Base-by-base conservation (phyloP, 306 rosid genomes). In the Ammopiptanthus mongolicus region DNA sequence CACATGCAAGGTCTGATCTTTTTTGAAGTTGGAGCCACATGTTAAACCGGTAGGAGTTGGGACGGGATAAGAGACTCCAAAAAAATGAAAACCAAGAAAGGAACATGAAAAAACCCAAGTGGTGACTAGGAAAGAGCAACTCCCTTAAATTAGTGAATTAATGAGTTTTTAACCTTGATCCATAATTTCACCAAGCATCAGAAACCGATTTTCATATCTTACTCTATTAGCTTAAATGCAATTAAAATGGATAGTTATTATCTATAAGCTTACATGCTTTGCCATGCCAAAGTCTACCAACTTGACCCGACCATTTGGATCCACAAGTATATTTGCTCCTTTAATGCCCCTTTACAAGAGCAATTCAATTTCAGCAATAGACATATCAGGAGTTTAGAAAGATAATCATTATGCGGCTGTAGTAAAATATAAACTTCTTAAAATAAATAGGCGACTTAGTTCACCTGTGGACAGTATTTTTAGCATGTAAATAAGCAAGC, bases 221-320 rank as follows among this genome's bases (percentile, higher is more conserved):
- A 42, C 61, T 64, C 76, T 70, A 46, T 82, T 65, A 17, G 42
- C 62, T 75, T 70, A 25, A 65, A 73, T 69, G 22, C 31, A 66
- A 52, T 68, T 19, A 63, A 65, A 33, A 81, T 3, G 15, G 70
- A 69, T 41, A 19, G 4, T 18, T 25, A 61, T 56, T 55, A 71
- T 84, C 76, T 51, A 66, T 22, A 65, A 19, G 70, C 96, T 92
- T 90, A 96, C 99, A 87, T 96, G 99, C 82, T 96, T 96, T 68
- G 99, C 99, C 99, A 96, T 96, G 86, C 99, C 98, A 86, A 96
- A 96, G 82, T 96, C 99, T 51, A 93, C 99, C 87, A 96, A 81
- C 84, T 92, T 96, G 79, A 96, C 92, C 46, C 96, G 91, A 31
- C 99, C 98, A 82, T 69, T 85, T 75, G 97, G 98, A 87, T 96